phyloP scores from a whole-genome alignment of 192 early-diverging fungal genomes.

The Gryganskiella cystojenkinii region DNA sequence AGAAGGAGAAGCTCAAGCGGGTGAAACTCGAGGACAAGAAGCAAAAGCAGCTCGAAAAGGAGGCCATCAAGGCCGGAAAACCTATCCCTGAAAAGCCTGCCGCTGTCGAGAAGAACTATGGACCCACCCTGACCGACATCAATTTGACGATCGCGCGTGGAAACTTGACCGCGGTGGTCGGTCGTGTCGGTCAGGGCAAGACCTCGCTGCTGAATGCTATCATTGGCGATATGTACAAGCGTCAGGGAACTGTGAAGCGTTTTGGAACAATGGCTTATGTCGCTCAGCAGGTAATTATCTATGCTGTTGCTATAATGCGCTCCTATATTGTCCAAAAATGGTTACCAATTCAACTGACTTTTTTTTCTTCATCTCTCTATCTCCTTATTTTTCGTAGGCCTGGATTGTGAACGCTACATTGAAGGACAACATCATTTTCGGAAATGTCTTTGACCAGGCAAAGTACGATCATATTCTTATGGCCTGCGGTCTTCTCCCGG shows the following conservation, averaged over 20 bases:
- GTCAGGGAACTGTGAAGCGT: slow-evolving; percentile 69
- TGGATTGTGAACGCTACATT: slow-evolving; percentile 56
- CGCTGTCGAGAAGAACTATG: slow-evolving; percentile 24
- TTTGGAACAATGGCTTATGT: slow-evolving; percentile 75
- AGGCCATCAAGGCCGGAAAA: slow-evolving; percentile 24
- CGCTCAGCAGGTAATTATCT: slow-evolving; percentile 8
- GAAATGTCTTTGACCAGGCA: slow-evolving; percentile 72
- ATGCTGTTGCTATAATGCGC: too few species aligned
- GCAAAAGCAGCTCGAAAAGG: slow-evolving; percentile 19
- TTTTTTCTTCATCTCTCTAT: too few species aligned
- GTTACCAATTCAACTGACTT: not conserved
- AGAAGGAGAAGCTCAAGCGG: slow-evolving; percentile 12
- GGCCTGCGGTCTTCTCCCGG: slow-evolving; percentile 84
- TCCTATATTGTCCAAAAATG: too few species aligned
- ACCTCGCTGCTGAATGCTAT: slow-evolving; percentile 62
- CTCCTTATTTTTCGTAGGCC: slow-evolving; percentile 60
- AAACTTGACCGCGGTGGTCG: slow-evolving; percentile 45
- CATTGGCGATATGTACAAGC: slow-evolving; percentile 89
- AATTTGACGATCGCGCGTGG: slow-evolving; percentile 35
- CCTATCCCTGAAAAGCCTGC: slow-evolving; percentile 10
- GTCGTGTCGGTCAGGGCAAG: slow-evolving; percentile 58
- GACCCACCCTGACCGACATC: slow-evolving; percentile 33
- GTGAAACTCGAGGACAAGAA: slow-evolving; percentile 24
- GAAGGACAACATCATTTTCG: slow-evolving; percentile 94
- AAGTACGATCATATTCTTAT: slow-evolving; percentile 79